phyloP scores from a whole-genome alignment of 1,284 basidiomycete genomes.

The Leccinum angustisporum region DNA sequence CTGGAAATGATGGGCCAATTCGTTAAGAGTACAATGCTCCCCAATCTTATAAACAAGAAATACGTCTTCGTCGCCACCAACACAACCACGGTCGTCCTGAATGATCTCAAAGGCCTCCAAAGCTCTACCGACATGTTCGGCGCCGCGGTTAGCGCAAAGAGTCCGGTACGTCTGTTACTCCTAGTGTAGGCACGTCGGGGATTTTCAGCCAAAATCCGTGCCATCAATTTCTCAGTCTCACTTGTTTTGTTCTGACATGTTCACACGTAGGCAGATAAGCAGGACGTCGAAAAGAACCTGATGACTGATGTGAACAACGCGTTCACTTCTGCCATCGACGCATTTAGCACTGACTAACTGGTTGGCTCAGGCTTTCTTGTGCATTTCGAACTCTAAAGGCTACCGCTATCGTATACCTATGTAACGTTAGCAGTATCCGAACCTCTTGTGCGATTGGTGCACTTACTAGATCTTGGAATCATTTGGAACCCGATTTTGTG shows the following conservation, averaged over 20 bases:
- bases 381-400: background rate
- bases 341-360: background rate
- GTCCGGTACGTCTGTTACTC: constrained; percentile 1
- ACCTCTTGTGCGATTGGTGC: background rate
- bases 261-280: background rate
- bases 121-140: background rate
- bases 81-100: no score
- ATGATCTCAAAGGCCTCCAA: background rate
- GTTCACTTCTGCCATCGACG: background rate
- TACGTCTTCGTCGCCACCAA: background rate
- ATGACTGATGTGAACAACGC: background rate
- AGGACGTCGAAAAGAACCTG: background rate
- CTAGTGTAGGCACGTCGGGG: background rate
- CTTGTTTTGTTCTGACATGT: background rate
- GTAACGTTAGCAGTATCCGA: background rate
- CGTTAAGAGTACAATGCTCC: background rate
- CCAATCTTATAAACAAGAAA: constrained; percentile 4
- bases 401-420: background rate
- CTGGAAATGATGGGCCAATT: no score
- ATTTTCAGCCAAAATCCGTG: background rate
- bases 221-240: background rate
- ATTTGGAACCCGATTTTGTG: constrained; percentile 8
- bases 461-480: background rate
- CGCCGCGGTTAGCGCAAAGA: background rate
- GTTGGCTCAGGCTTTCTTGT: background rate